Evolutionary conservation across 164 flowering plant genomes (phyloP).

Genomic region (Dillenia turbinata): DNA sequence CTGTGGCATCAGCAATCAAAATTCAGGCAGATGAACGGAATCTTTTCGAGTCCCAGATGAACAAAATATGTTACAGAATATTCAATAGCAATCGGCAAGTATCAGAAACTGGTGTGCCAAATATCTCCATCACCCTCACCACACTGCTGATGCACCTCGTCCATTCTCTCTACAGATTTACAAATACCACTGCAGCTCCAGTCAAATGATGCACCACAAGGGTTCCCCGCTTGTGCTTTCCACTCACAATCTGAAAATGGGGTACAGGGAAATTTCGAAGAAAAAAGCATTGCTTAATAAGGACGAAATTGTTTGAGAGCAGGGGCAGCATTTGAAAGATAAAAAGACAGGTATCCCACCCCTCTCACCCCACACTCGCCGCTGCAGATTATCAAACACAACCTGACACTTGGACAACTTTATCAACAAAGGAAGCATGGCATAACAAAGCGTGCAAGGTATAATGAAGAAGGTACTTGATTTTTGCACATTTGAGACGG

Average conservation of each 20-base stretch:
- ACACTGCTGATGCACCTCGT: slow-evolving; percentile 74
- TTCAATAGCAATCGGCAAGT: neutral
- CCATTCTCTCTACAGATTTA: slow-evolving; percentile 84
- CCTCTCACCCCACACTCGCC: too few relatives aligned
- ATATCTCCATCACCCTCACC: slow-evolving; percentile 86
- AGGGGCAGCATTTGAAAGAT: too few relatives aligned
- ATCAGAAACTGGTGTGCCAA: slow-evolving; percentile 68
- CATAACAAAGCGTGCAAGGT: too few relatives aligned
- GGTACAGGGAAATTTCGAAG: too few relatives aligned
- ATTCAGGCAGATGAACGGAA: slow-evolving; percentile 26
- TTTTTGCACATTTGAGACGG: too few relatives aligned
- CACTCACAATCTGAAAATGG: slow-evolving; percentile 67
- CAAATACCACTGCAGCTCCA: slow-evolving; percentile 98
- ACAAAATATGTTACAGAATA: slow-evolving; percentile 25
- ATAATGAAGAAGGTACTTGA: too few relatives aligned
- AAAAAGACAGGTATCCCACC: too few relatives aligned
- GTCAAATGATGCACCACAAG: slow-evolving; percentile 92
- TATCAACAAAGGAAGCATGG: too few relatives aligned
- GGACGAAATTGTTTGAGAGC: too few relatives aligned
- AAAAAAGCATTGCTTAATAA: too few relatives aligned
- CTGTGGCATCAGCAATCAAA: slow-evolving; percentile 30
- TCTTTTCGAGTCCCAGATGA: slow-evolving; percentile 1
- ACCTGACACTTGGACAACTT: too few relatives aligned
- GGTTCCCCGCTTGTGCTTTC: slow-evolving; percentile 89
- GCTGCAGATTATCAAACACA: too few relatives aligned